Base-by-base conservation (phyloP, 305 asterid genomes). In the Andrographis paniculata region DNA sequence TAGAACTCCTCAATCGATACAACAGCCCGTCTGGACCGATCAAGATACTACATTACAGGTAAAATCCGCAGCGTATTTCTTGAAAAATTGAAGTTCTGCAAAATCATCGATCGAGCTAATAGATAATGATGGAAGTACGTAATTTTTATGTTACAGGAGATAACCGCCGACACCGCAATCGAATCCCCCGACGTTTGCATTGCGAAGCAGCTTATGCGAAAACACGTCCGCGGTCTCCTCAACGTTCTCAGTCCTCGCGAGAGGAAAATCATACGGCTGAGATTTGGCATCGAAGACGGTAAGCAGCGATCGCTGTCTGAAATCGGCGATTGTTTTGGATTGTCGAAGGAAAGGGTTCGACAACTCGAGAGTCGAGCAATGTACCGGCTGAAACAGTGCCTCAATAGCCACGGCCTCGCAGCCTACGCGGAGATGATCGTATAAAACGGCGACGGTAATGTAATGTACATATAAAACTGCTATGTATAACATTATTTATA, bases 11-110 rank as follows among this genome's bases (percentile, higher is more conserved):
- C 66, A 85, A 42, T 85, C 94, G 39, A 68, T 89, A 77, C 88
- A 89, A 67, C 71, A 77, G 62, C 61, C 91, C 11, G 76, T 79
- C 31, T 88, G 93, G 93, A 44, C 55, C 22, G 93, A 85, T 62
- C 87, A 85, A 67, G 62, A 61, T 54, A 77, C 94, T 4, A 88
- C 87, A 20, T 76, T 45, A 63, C 93, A 79, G 95, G 97, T 88
- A 49, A n/a, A n/a, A n/a, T n/a, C n/a, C n/a, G n/a, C n/a, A n/a
- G n/a, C n/a, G n/a, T n/a, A n/a, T n/a, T n/a, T n/a, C n/a, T n/a
- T n/a, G n/a, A n/a, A n/a, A n/a, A n/a, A n/a, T n/a, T n/a, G n/a
- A n/a, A n/a, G n/a, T n/a, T n/a, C n/a, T n/a, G n/a, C n/a, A n/a
- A n/a, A n/a, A n/a, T n/a, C n/a, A n/a, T n/a, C n/a, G n/a, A n/a